Evolutionary conservation across 2,329 filamentous ascomycete genomes (phyloP).

Genomic region (Epichloe uncinata): DNA sequence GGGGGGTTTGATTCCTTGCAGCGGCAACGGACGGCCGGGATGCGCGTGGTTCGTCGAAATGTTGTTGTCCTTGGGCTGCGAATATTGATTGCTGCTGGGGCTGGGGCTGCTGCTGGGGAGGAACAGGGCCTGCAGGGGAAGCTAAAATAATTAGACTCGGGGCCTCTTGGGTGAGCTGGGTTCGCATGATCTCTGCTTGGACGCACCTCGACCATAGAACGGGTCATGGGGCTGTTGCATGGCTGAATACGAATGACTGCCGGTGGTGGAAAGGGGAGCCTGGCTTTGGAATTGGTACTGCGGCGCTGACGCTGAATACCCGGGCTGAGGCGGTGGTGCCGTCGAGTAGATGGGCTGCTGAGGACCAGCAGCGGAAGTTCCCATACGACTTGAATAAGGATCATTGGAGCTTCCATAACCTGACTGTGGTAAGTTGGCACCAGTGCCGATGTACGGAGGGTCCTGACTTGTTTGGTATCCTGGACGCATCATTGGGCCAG

Average conservation of each 20-base stretch:
- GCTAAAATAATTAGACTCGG: constrained; percentile 35
- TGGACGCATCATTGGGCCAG: constrained; percentile 18
- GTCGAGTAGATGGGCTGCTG: constrained; percentile 22
- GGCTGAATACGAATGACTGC: constrained; percentile 19
- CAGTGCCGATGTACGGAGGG: constrained; percentile 22
- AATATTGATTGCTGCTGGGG: constrained; percentile 23
- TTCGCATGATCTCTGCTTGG: constrained; percentile 15
- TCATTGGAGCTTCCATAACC: constrained; percentile 14
- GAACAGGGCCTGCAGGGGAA: constrained; percentile 33
- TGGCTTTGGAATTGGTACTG: constrained; percentile 23
- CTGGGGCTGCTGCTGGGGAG: constrained; percentile 13
- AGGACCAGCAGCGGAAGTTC: constrained; percentile 16
- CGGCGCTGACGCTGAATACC: constrained; percentile 19
- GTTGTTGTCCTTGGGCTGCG: constrained; percentile 31
- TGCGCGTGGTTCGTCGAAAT: constrained; percentile 37
- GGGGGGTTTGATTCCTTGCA: constrained; percentile 25
- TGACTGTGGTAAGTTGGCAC: constrained; percentile 21
- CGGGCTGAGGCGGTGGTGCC: constrained; percentile 16
- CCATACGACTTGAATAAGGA: constrained; percentile 19
- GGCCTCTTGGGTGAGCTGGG: constrained; percentile 6
- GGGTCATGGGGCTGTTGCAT: constrained; percentile 32
- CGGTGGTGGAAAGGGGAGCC: constrained; percentile 19
- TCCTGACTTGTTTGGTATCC: constrained; percentile 19
- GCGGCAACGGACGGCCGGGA: constrained; percentile 23
- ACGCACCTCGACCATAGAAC: constrained; percentile 49